phyloP scores from a whole-genome alignment of 768 basidiomycete genomes.

The Collybia sordida region DNA sequence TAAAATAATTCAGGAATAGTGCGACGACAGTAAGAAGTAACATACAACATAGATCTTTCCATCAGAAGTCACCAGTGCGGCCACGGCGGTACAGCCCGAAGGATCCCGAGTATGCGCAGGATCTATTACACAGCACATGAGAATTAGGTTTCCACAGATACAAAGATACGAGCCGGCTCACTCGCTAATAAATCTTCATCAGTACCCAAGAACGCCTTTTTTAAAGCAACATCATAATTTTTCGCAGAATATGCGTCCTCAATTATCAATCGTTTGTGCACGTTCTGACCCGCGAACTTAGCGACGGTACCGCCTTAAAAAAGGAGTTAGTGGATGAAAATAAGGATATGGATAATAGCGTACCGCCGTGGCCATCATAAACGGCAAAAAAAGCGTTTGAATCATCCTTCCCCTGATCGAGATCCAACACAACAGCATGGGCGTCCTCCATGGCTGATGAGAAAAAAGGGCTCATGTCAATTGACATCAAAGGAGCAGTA shows the following conservation, averaged over 20 bases:
- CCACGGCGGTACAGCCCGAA: conserved; percentile 95
- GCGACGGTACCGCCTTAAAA: conserved; percentile 77
- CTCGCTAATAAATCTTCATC: conserved; percentile 92
- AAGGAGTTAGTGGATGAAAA: conserved; percentile 10
- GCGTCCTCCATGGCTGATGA: conserved; percentile 94
- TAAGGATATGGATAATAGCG: conserved; percentile 19
- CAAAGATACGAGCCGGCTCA: conserved; percentile 31
- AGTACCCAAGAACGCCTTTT: conserved; percentile 87
- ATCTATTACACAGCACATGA: conserved; percentile 42
- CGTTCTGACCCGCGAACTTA: conserved; percentile 79
- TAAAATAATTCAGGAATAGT: conserved; percentile 30
- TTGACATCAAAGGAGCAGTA: background rate
- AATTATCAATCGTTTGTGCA: conserved; percentile 73
- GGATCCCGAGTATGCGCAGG: conserved; percentile 87
- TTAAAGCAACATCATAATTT: conserved; percentile 77
- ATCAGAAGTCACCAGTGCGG: conserved; percentile 79
- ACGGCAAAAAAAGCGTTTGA: conserved; percentile 90
- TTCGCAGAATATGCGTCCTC: conserved; percentile 72
- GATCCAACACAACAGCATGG: conserved; percentile 71
- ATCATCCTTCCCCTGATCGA: conserved; percentile 51
- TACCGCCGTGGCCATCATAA: conserved; percentile 98
- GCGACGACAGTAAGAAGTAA: conserved; percentile 9
- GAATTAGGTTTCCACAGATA: conserved; percentile 14
- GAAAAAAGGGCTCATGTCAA: conserved; percentile 2
- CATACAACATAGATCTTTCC: conserved; percentile 78